Base-by-base conservation (phyloP, 257 asterid genomes). In the Asclepias syriaca region DNA sequence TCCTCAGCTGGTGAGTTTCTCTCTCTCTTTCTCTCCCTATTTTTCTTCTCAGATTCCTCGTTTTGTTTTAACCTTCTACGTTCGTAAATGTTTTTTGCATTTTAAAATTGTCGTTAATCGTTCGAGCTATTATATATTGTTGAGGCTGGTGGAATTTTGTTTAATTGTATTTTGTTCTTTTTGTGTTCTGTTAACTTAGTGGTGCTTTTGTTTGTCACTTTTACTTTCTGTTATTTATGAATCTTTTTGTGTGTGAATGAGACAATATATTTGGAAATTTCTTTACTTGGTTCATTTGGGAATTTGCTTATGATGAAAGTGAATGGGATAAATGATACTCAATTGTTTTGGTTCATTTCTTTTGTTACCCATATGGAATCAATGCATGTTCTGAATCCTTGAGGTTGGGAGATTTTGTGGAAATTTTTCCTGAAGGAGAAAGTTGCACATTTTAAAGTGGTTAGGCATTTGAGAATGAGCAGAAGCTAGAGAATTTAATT, bases 1-100 rank as follows among this genome's bases (percentile, higher is more conserved):
- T 5, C 64, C 68, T 54, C 74, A 19, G 27, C 63, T 21, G 24
- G 83, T 80, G 68, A 72, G 83, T 70, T 8, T 68, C 24, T 64
- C 19, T 70, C 48, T 7, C 73, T 70, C 11, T 43, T 8, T 7
- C 73, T 68, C 46, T 37, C 1, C 46, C 46, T 37, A 0, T 32
- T 3, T 64, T 27, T 5, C 1, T 0, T 65, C 24, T 24, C 13
- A 29, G 0, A 14, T 16, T 68, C 7, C 13, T 51, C 1, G 12
- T 51, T 29, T 13, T 10, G 3, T 10, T 68, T 64, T 37, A 43
- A 43, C 12, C 5, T 32, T 2, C 1, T 13, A 15, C 2, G 24
- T 61, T 39, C 59, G 37, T 37, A 3, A 64, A 34, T 24, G 24
- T 16, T 63, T 63, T 43, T 64, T 37, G 19, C 46, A 39, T 32